A percentile compares a stretch with the other conserved stretches of the same genome.
These are phyloP conservation scores for Ramaria sp. DNA, from an alignment of 768 basidiomycete species.

Conservation along the genomic window DNA sequence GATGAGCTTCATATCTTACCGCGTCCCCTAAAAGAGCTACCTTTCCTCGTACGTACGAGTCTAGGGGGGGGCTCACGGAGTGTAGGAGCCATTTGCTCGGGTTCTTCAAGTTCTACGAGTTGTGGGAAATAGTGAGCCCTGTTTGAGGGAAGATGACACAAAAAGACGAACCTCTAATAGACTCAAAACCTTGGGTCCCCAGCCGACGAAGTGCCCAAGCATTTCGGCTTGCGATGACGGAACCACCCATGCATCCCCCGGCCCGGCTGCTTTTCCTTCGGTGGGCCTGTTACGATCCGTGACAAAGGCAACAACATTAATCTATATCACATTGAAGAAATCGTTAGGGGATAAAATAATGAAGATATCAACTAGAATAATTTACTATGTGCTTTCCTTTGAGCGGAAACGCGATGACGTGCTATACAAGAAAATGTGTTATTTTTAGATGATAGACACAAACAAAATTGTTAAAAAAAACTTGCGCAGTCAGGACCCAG, in stretches of 20 bases:
- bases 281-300: constrained; percentile 22
- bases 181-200: constrained; percentile 23
- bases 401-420: constrained; percentile 43
- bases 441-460: neutral
- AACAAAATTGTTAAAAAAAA: constrained; percentile 3
- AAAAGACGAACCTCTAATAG: neutral
- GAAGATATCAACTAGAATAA: neutral
- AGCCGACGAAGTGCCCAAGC: constrained; percentile 31
- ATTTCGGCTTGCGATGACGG: constrained; percentile 32
- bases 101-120: constrained; percentile 15
- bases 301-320: constrained; percentile 38
- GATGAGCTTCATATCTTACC: constrained; percentile 1
- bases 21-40: constrained; percentile 46
- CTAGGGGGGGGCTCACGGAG: constrained; percentile 33
- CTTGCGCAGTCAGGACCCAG: constrained; percentile 36
- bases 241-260: constrained; percentile 30
- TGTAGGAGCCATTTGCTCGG: constrained; percentile 47
- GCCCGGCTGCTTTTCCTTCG: constrained; percentile 16
- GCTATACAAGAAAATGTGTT: constrained; percentile 22
- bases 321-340: constrained; percentile 15
- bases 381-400: constrained; percentile 29
- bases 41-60: constrained; percentile 32
- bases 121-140: neutral
- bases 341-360: neutral
- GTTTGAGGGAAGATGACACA: neutral